Evolutionary conservation across 1,284 basidiomycete genomes (phyloP).

Genomic region (Pholiota adiposa): DNA sequence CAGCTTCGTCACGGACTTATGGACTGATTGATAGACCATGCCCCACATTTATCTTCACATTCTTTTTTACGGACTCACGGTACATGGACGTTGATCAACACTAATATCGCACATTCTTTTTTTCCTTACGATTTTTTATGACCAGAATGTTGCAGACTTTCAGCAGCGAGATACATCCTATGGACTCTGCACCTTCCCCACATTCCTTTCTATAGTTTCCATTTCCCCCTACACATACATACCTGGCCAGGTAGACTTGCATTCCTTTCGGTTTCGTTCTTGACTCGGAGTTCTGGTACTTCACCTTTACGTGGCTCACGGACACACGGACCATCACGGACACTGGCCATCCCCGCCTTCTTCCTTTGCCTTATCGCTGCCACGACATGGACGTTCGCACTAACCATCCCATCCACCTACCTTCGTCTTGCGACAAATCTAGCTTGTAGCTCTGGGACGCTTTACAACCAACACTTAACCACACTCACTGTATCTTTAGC

Average conservation of each 20-base stretch:
- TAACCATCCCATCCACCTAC: neutral
- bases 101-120: conserved; percentile 14
- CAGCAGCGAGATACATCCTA: conserved; percentile 21
- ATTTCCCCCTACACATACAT: conserved; percentile 13
- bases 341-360: conserved; percentile 17
- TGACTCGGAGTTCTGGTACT: conserved; percentile 4
- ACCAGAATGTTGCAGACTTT: conserved; percentile 17
- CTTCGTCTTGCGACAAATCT: conserved; percentile 4
- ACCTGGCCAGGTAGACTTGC: conserved; percentile 8
- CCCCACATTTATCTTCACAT: conserved; percentile 6
- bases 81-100: conserved; percentile 19
- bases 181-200: conserved; percentile 29
- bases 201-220: conserved; percentile 12
- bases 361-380: conserved; percentile 8
- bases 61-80: conserved; percentile 16
- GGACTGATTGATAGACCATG: conserved; percentile 16
- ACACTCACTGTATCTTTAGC: conserved; percentile 23
- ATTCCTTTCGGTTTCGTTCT: conserved; percentile 7
- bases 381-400: conserved; percentile 21
- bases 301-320: conserved; percentile 1
- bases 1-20: conserved; percentile 19
- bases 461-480: conserved; percentile 7
- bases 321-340: conserved; percentile 26
- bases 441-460: conserved; percentile 11
- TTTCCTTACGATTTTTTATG: conserved; percentile 13